These are phyloP conservation scores for Leucosporidium creatinivorum DNA, from an alignment of 768 basidiomycete species.

Conservation along the genomic window DNA sequence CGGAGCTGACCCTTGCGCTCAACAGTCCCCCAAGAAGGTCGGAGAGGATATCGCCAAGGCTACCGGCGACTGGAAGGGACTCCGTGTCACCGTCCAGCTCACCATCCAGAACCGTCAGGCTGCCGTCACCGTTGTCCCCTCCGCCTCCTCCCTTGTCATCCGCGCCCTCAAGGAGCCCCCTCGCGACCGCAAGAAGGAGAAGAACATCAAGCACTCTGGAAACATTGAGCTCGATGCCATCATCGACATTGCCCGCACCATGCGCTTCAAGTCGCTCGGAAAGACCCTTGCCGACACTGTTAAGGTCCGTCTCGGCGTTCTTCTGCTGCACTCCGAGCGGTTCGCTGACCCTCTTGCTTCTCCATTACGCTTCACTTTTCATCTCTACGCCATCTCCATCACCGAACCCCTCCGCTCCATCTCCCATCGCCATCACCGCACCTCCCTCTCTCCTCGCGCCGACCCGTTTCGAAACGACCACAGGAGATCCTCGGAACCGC, in stretches of 20 bases:
- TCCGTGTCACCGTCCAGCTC: slow-evolving; percentile 95
- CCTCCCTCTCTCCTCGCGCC: slow-evolving; percentile 70
- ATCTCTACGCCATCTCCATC: neutral
- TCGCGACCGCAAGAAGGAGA: slow-evolving; percentile 99
- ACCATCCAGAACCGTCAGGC: slow-evolving; percentile 99
- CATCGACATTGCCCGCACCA: slow-evolving; percentile 87
- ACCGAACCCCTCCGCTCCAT: too few relatives aligned
- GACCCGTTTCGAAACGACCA: slow-evolving; percentile 46
- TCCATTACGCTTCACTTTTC: slow-evolving; percentile 52
- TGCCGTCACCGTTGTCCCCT: slow-evolving; percentile 88
- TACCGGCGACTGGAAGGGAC: slow-evolving; percentile 96
- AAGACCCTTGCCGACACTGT: slow-evolving; percentile 80
- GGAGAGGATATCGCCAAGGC: slow-evolving; percentile 99
- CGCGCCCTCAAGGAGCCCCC: slow-evolving; percentile 97
- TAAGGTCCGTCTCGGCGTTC: slow-evolving; percentile 90
- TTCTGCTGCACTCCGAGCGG: slow-evolving; percentile 57
- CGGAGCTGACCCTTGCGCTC: neutral
- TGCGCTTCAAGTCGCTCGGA: slow-evolving; percentile 87
- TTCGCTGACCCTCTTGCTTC: slow-evolving; percentile 92
- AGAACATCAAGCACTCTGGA: slow-evolving; percentile 98
- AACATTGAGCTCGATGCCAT: slow-evolving; percentile 73
- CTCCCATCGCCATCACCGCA: slow-evolving; percentile 50
- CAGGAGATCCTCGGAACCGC: slow-evolving; percentile 97
- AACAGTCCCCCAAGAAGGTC: slow-evolving; percentile 98
- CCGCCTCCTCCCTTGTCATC: slow-evolving; percentile 95